A percentile compares a stretch with the other conserved stretches of the same genome.
phyloP scores from a whole-genome alignment of 1,139 yeast species.

The Kluyveromyces sp. region DNA sequence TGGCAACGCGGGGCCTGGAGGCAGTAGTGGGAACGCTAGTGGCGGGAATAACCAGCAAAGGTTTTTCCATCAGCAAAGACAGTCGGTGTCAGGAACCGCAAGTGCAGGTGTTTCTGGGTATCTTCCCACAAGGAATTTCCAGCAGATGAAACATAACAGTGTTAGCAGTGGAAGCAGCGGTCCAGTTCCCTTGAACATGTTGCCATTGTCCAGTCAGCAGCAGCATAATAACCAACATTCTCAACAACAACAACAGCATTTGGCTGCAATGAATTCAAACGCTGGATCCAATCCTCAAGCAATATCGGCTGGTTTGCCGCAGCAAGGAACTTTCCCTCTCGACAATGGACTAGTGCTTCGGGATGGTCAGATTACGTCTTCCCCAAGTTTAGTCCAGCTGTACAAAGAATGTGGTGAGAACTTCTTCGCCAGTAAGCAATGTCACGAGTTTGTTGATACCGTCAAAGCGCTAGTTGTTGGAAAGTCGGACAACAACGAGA shows the following conservation, averaged over 20 bases:
- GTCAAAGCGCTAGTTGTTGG: slow-evolving; percentile 19
- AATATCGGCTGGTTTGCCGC: slow-evolving; percentile 4
- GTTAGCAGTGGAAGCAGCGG: slow-evolving; percentile 6
- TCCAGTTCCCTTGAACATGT: neutral
- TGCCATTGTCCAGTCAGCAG: slow-evolving; percentile 1
- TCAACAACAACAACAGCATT: too few species aligned
- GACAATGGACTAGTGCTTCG: slow-evolving; percentile 25
- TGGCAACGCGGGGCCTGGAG: slow-evolving; percentile 10
- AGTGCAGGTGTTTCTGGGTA: slow-evolving; percentile 1
- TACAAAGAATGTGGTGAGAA: slow-evolving; percentile 25
- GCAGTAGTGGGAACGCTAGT: neutral
- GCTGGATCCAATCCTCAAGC: slow-evolving; percentile 6
- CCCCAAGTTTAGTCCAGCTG: slow-evolving; percentile 22
- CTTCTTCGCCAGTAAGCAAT: slow-evolving; percentile 25
- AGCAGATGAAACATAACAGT: slow-evolving; percentile 8
- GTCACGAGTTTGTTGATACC: slow-evolving; percentile 23
- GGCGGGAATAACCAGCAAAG: neutral
- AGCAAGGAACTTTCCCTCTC: slow-evolving; percentile 14
- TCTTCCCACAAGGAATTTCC: slow-evolving; percentile 1
- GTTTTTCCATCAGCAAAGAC: slow-evolving; percentile 2
- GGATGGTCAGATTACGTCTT: slow-evolving; percentile 22
- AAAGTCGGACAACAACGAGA: slow-evolving; percentile 6
- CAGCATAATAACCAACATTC: too few species aligned
- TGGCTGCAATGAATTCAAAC: neutral
- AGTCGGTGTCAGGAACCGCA: neutral